Evolutionary conservation across 108 stramenopile species (phyloP).

Genomic region (Licmophora abbreviata): DNA sequence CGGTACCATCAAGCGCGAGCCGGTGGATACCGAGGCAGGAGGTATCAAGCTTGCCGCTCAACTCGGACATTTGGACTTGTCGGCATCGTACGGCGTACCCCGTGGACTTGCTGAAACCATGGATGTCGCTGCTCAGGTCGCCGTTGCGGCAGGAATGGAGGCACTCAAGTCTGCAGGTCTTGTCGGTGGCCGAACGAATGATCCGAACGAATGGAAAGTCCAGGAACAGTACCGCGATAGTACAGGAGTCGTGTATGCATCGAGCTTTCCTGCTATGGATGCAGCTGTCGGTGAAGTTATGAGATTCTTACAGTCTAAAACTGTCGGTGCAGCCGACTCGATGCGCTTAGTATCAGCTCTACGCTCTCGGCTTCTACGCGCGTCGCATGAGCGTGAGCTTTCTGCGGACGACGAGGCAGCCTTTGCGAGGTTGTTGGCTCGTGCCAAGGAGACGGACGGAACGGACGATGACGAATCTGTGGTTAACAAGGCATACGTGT

Average conservation of each 20-base stretch:
- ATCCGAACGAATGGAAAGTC: constrained; percentile 80
- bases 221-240: constrained; percentile 86
- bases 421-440: constrained; percentile 64
- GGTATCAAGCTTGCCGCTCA: constrained; percentile 86
- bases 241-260: constrained; percentile 94
- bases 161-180: constrained; percentile 91
- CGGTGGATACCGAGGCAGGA: constrained; percentile 44
- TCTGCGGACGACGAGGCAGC: constrained; percentile 80
- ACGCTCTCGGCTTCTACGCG: constrained; percentile 62
- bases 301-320: constrained; percentile 85
- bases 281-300: constrained; percentile 94
- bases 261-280: constrained; percentile 94
- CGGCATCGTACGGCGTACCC: constrained; percentile 78
- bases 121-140: constrained; percentile 94
- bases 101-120: constrained; percentile 87
- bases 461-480: constrained; percentile 23
- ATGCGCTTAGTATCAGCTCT: constrained; percentile 74
- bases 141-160: constrained; percentile 93
- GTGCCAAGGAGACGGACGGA: constrained; percentile 39
- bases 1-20: constrained; percentile 42
- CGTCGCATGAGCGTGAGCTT: constrained; percentile 55
- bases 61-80: constrained; percentile 76
- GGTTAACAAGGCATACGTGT: constrained; percentile 63
- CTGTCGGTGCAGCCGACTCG: constrained; percentile 69
- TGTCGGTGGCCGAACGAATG: constrained; percentile 67